Percentiles rank a stretch among this genome's conserved stretches.
These are phyloP conservation scores for Trifolium fragiferum DNA, from an alignment of 306 rosid species.

Conservation along the genomic window DNA sequence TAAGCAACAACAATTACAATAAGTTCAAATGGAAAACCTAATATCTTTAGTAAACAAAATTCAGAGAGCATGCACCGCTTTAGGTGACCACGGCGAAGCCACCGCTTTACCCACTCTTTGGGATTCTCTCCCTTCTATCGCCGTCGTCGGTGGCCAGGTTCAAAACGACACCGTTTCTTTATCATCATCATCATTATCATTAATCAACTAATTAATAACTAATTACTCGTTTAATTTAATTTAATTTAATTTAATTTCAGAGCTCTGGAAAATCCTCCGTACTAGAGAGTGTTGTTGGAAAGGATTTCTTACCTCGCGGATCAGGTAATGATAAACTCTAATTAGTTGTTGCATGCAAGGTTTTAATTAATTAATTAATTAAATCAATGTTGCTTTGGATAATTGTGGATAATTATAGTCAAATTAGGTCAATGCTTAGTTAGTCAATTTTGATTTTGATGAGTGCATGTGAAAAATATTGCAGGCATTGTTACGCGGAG, in stretches of 20 bases:
- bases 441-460: slow-evolving; percentile 30
- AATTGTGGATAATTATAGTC: background rate
- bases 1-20: background rate
- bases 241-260: slow-evolving; percentile 48
- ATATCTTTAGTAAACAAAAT: slow-evolving; percentile 89
- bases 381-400: background rate
- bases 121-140: slow-evolving; percentile 94
- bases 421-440: background rate
- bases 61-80: slow-evolving; percentile 95
- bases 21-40: slow-evolving; percentile 68
- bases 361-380: background rate
- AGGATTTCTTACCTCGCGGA: slow-evolving; percentile 98
- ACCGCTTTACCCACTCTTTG: slow-evolving; percentile 89
- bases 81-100: slow-evolving; percentile 92
- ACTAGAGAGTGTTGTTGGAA: slow-evolving; percentile 88
- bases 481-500: slow-evolving; percentile 94
- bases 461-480: slow-evolving; percentile 31
- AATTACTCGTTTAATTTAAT: background rate
- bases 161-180: background rate
- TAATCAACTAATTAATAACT: background rate
- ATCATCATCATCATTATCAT: background rate
- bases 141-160: slow-evolving; percentile 99
- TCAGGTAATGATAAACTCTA: slow-evolving; percentile 58
- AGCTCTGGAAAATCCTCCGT: slow-evolving; percentile 96
- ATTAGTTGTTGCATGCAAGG: slow-evolving; percentile 2